Evolutionary conservation across 805 yeast genomes (phyloP).

Genomic region (Pichia sporocuriosa): DNA sequence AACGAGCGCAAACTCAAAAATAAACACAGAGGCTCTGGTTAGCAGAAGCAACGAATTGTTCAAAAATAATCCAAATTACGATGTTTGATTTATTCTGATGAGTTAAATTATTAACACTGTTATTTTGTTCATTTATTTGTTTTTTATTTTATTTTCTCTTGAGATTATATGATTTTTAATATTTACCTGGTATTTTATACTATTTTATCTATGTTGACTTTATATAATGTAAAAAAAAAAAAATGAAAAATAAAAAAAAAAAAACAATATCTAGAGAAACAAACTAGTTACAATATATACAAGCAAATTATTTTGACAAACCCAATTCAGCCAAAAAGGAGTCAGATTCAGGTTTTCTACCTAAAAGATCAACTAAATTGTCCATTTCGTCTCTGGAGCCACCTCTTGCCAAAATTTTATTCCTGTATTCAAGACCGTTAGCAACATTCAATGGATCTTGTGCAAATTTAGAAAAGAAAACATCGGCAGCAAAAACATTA

Average conservation of each 20-base stretch:
- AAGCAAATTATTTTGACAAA: conserved; percentile 15
- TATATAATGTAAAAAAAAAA: not conserved
- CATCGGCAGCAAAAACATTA: conserved; percentile 78
- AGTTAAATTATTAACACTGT: too few relatives aligned
- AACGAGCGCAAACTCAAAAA: too few relatives aligned
- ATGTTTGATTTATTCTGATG: not conserved
- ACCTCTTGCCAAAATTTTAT: conserved; percentile 61
- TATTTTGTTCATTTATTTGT: too few relatives aligned
- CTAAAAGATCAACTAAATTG: conserved; percentile 56
- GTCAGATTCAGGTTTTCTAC: conserved; percentile 66
- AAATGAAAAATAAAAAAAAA: too few relatives aligned
- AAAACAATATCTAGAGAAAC: too few relatives aligned
- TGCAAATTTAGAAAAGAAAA: conserved; percentile 65
- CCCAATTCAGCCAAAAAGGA: conserved; percentile 72
- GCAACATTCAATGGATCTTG: conserved; percentile 56
- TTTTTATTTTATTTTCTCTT: too few relatives aligned
- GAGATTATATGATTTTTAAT: too few relatives aligned
- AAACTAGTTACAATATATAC: not conserved
- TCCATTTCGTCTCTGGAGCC: conserved; percentile 68
- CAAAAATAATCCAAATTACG: not conserved
- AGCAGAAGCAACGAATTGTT: too few relatives aligned
- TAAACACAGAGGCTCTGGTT: too few relatives aligned
- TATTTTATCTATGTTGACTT: too few relatives aligned
- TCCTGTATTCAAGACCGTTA: conserved; percentile 63
- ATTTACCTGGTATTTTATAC: too few relatives aligned